Evolutionary conservation across 768 basidiomycete genomes (phyloP), one percentile per base, ranked within the genome.

Genomic region (Rhizopogon sp.): DNA sequence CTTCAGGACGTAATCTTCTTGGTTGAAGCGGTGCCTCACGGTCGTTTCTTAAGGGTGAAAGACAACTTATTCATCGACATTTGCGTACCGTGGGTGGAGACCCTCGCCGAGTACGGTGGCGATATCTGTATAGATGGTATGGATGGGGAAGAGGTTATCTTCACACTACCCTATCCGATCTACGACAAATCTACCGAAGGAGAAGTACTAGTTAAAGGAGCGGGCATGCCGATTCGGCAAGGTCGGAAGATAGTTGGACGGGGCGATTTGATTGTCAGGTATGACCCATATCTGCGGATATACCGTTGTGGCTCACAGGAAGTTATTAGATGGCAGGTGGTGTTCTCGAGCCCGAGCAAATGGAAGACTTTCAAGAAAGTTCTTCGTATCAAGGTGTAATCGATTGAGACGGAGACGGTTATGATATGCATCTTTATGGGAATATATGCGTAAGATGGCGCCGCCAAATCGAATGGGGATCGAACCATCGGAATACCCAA

Each of bases 1-100:
- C 77, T 79, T 50, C 85, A 88, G 60, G 84, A 88, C 53, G 77
- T 88, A 51, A 79, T 83, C 17, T 88, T 88, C 60, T 67, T 87
- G 49, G 72, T 88, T 31, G 81, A 84, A 60, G 80, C 85, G 62
- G 69, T 76, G 20, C 74, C 76, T 43, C 83, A 87, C 59, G 72
- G 80, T 43, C 74, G 77, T 35, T 87, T 87, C 63, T 70, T 73
- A 14, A 74, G 87, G 54, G 69, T 78, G 14, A 77, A 78, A 40
- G 78, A 85, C 56, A 82, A 87, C 60, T 69, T 88, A 25, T 68
- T 81, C 50, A 58, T 81, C 62, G 75, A 80, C 40, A 72, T 85
- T 43, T 77, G 77, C 39, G 65, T 89, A 13, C 78, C 83, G 1
- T 83, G 83, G 79, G 70, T 71, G 28, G 81, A 84, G 52, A 66